phyloP scores from a whole-genome alignment of 1,284 basidiomycete genomes.

The Trametes sp. region DNA sequence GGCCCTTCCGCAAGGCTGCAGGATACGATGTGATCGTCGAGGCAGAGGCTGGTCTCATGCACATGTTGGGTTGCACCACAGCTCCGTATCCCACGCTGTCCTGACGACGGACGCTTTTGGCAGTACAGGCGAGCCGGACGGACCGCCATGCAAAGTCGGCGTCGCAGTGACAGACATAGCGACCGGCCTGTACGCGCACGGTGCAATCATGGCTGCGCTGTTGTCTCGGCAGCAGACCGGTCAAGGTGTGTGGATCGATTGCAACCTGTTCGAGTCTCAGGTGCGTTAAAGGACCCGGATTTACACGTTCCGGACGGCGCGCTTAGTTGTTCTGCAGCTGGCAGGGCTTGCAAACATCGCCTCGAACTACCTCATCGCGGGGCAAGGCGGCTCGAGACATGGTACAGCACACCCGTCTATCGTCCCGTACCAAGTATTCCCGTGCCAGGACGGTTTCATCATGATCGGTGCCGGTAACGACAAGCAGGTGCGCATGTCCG shows the following conservation, averaged over 20 bases:
- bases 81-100: not conserved
- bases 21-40: constrained; percentile 94
- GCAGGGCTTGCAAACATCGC: constrained; percentile 94
- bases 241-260: constrained; percentile 90
- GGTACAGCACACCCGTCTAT: constrained; percentile 93
- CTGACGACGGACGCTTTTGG: not conserved
- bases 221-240: constrained; percentile 86
- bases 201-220: constrained; percentile 91
- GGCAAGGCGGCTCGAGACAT: constrained; percentile 85
- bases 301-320: constrained; percentile 7
- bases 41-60: constrained; percentile 93
- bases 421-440: constrained; percentile 92
- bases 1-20: constrained; percentile 83
- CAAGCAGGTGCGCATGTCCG: constrained; percentile 66
- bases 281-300: constrained; percentile 47
- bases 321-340: constrained; percentile 57
- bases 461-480: constrained; percentile 97
- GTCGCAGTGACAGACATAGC: constrained; percentile 93
- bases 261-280: constrained; percentile 88
- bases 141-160: constrained; percentile 90
- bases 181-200: constrained; percentile 93
- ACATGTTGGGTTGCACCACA: constrained; percentile 64
- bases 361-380: constrained; percentile 91
- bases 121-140: constrained; percentile 90
- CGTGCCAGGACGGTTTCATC: constrained; percentile 87